Conservation (phyloP, 129 eudicot genomes). For the Saussurea involucrata region DNA sequence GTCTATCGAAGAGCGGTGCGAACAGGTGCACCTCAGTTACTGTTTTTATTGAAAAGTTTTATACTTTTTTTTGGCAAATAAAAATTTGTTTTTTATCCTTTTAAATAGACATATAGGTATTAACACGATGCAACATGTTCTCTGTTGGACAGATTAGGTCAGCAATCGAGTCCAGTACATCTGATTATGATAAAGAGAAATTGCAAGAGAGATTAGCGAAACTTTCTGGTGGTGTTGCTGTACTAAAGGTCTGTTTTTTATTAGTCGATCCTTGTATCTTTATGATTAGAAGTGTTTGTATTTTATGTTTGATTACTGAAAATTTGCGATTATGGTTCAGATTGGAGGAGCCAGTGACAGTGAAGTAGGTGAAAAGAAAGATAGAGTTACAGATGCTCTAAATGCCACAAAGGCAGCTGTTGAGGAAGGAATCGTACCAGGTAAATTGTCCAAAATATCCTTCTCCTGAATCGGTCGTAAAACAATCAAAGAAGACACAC, state of each 20-base stretch:
- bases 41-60: not conserved
- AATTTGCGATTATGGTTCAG: conserved; percentile 23
- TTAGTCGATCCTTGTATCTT: not conserved
- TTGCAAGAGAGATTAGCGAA: conserved; percentile 84
- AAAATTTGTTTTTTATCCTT: not conserved
- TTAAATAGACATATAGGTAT: not conserved
- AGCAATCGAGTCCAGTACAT: conserved; percentile 63
- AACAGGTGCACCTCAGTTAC: conserved; percentile 47
- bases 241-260: conserved; percentile 56
- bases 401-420: conserved; percentile 98
- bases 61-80: not conserved
- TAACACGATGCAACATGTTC: not conserved
- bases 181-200: conserved; percentile 90
- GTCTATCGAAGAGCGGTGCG: conserved; percentile 78
- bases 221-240: conserved; percentile 96
- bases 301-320: not conserved
- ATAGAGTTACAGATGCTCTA: conserved; percentile 82
- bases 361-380: conserved; percentile 88
- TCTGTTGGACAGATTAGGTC: conserved; percentile 56
- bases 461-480: not conserved
- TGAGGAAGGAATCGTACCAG: conserved; percentile 90
- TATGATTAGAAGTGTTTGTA: not conserved
- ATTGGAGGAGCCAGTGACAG: conserved; percentile 94
- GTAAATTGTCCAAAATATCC: conserved; percentile 13
- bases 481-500: not conserved